phyloP scores from a whole-genome alignment of 2,329 filamentous ascomycete species.

The Pezicula radicicola region DNA sequence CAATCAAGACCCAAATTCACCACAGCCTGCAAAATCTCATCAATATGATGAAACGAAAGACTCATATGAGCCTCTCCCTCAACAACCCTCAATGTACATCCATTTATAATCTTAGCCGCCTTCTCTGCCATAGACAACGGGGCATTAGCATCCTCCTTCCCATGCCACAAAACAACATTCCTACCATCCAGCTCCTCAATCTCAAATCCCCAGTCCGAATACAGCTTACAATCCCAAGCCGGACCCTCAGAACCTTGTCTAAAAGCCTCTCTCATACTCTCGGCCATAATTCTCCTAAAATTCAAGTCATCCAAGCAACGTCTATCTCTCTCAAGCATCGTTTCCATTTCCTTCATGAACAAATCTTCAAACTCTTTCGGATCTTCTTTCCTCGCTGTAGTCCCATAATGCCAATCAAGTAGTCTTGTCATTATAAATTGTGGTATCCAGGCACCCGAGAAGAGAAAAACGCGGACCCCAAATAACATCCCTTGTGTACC shows the following conservation, averaged over 20 bases:
- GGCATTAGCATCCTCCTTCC: conserved; percentile 11
- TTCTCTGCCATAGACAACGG: conserved; percentile 11
- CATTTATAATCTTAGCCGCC: conserved; percentile 3
- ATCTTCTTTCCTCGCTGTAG: conserved; percentile 2
- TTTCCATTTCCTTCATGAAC: conserved; percentile 10
- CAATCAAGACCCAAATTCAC: background rate
- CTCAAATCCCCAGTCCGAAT: conserved; percentile 11
- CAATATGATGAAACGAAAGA: conserved; percentile 7
- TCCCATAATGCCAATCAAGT: conserved; percentile 9
- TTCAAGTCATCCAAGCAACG: conserved; percentile 8
- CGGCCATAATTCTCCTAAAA: conserved; percentile 4
- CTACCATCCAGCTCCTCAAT: conserved; percentile 9
- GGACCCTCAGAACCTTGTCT: conserved; percentile 6
- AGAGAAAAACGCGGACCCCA: conserved; percentile 1
- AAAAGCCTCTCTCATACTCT: conserved; percentile 11
- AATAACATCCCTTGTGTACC: conserved; percentile 10
- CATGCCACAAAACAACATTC: conserved; percentile 14
- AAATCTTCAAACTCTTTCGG: conserved; percentile 4
- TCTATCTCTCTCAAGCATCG: conserved; percentile 4
- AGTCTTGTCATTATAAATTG: background rate
- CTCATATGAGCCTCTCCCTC: conserved; percentile 12
- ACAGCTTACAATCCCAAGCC: conserved; percentile 7
- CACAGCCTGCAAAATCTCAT: conserved; percentile 3
- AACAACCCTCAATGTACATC: conserved; percentile 5
- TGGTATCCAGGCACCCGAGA: conserved; percentile 2